A percentile compares a stretch with the other conserved stretches of the same genome.
phyloP scores from a whole-genome alignment of 768 basidiomycete genomes.

The Russula vinacea region DNA sequence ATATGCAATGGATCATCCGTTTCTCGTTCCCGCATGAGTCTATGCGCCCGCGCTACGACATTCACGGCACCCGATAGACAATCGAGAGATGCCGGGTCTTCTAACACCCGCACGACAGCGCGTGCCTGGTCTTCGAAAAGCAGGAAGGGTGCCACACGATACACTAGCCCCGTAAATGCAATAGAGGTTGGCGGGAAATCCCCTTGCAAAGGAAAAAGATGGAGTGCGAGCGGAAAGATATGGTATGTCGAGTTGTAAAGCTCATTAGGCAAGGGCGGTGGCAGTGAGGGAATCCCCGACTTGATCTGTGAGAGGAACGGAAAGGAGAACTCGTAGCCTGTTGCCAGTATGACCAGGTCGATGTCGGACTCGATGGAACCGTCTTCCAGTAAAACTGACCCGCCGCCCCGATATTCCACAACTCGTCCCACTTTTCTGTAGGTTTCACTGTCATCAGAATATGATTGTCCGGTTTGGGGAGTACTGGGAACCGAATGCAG shows the following conservation, averaged over 20 bases:
- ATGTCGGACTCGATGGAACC: constrained; percentile 52
- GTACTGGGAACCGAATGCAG: constrained; percentile 52
- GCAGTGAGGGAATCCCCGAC: constrained; percentile 41
- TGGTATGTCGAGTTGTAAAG: constrained; percentile 63
- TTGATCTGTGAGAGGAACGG: constrained; percentile 56
- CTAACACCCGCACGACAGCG: constrained; percentile 55
- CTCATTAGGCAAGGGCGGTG: constrained; percentile 48
- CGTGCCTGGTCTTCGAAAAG: constrained; percentile 75
- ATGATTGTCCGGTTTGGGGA: constrained; percentile 35
- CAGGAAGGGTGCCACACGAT: constrained; percentile 67
- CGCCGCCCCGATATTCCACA: constrained; percentile 42
- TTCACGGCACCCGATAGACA: constrained; percentile 45
- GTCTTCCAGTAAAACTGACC: constrained; percentile 57
- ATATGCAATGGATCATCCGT: constrained; percentile 42
- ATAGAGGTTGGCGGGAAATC: constrained; percentile 48
- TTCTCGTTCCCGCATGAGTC: neutral
- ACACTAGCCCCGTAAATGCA: constrained; percentile 63
- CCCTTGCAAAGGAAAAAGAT: constrained; percentile 61
- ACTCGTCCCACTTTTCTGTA: constrained; percentile 40
- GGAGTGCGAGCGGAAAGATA: constrained; percentile 67
- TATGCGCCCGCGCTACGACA: constrained; percentile 43
- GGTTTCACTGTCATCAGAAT: constrained; percentile 23
- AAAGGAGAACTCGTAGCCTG: constrained; percentile 65
- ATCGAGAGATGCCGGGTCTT: constrained; percentile 50
- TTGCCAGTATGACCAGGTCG: constrained; percentile 68